phyloP scores from a whole-genome alignment of 768 basidiomycete species.

The Podaxis carcinomalis region DNA sequence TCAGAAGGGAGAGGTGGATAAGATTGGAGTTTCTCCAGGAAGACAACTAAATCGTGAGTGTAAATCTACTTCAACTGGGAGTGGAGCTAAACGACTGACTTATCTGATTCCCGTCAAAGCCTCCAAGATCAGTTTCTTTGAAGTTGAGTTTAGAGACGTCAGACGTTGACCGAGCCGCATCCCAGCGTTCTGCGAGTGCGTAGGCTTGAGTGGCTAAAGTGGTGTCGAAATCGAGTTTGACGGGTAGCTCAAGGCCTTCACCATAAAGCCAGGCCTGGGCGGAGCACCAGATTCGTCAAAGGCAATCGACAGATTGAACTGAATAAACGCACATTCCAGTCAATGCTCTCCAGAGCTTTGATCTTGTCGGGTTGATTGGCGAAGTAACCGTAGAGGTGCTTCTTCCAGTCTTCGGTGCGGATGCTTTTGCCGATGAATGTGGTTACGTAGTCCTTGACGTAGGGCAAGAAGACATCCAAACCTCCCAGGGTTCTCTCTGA shows the following conservation, averaged over 20 bases:
- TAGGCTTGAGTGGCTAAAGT: constrained; percentile 68
- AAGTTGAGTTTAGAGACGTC: constrained; percentile 51
- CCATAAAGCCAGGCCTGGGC: constrained; percentile 78
- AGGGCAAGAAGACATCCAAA: constrained; percentile 78
- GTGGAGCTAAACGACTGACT: constrained; percentile 33
- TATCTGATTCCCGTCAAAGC: constrained; percentile 74
- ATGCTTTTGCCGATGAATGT: constrained; percentile 83
- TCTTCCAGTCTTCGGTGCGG: constrained; percentile 80
- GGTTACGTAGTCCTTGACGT: constrained; percentile 76
- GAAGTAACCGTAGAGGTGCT: constrained; percentile 73
- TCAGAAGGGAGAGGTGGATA: constrained; percentile 53
- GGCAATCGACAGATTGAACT: background rate
- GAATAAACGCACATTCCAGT: constrained; percentile 64
- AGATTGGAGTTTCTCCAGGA: constrained; percentile 76
- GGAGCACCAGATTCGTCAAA: background rate
- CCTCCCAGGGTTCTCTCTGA: constrained; percentile 75
- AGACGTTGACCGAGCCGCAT: constrained; percentile 46
- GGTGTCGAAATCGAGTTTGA: constrained; percentile 69
- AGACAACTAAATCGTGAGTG: constrained; percentile 51
- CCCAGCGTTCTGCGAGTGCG: constrained; percentile 71
- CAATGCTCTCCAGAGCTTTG: constrained; percentile 59
- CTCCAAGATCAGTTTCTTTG: constrained; percentile 50
- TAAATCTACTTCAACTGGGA: background rate
- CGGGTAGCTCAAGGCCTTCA: constrained; percentile 70
- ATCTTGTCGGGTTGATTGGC: constrained; percentile 53